Evolutionary conservation across 805 yeast species (phyloP), one percentile per base, ranked within the genome.

Genomic region (Schizosaccharomyces japonicus): DNA sequence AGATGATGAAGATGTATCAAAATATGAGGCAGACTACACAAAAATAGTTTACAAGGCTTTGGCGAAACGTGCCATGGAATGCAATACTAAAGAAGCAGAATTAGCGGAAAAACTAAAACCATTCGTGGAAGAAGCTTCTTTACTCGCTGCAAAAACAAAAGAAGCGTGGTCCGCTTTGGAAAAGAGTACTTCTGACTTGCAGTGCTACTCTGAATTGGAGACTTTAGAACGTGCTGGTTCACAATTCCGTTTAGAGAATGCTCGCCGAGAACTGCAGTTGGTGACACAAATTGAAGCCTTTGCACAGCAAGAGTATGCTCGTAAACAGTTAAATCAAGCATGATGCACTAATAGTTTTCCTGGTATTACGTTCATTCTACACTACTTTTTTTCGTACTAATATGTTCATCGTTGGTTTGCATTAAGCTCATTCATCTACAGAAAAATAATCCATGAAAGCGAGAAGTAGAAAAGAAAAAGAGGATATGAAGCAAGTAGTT

Each of bases 391-490:
- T n/a, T n/a, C n/a, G n/a, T n/a, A n/a, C n/a, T n/a, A n/a, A n/a
- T n/a, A n/a, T n/a, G n/a, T n/a, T n/a, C n/a, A n/a, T n/a, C n/a
- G n/a, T n/a, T n/a, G n/a, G n/a, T n/a, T n/a, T n/a, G n/a, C n/a
- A n/a, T n/a, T n/a, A n/a, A n/a, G n/a, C n/a, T n/a, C n/a, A n/a
- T n/a, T n/a, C n/a, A n/a, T n/a, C 17, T 28, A 42, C 25, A 42
- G 13, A 26, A 26, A 42, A 15, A 42, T 42, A 21, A 42, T 42
- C 46, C 46, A 42, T 4, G 46, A n/a, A 15, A 42, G 30, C 7
- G 46, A 27, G 13, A 42, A 42, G 33, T 42, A 42, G 21, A 28
- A 42, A 15, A 42, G 30, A 27, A 27, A 42, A 13, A 42, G 23
- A 15, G 46, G 46, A 21, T 42, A 42, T 5, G 23, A 19, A 3